Evolutionary conservation across 495 filamentous ascomycete species (phyloP), one percentile per base, ranked within the genome.

Genomic region (Aspergillus nidulans): DNA sequence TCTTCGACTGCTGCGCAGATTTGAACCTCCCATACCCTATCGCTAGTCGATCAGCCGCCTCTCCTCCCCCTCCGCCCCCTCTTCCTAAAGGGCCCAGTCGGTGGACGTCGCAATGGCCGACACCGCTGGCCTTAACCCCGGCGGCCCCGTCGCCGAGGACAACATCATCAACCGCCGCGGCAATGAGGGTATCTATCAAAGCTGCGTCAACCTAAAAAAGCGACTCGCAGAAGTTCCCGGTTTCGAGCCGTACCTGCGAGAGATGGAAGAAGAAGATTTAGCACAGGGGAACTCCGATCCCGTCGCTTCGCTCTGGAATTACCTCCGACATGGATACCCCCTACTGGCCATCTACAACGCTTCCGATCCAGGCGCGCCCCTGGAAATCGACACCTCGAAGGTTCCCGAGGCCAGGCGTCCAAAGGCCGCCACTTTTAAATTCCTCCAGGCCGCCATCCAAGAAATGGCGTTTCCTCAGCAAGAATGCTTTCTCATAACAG

Each of bases 141-240:
- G 79, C 58, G 83, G 79, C 48, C 83, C 81, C 42, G 80, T 91
- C 53, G 84, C 88, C 32, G 87, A 86, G 62, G 80, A 88, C 69
- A 95, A 92, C 67, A 95, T 98, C 70, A 95, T 97, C 76, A 98
- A 97, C 70, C 87, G 88, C 65, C 85, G 82, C 55, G 95, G 91
- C 69, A 92, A 94, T 65, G 87, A 90, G 58, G 96, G 91, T 19
- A 84, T 98, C 26, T 98, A 95, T 64, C 94, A 97, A 70, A 96
- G 92, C 68, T 97, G 95, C 70, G 80, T 94, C 52, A 83, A 85
- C 53, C 75, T 97, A 44, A 87, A 87, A 69, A 82, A 84, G 68
- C 81, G 95, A 53, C 76, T 98, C 51, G 81, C 83, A 32, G 83
- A 86, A 60, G 89, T 98, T 19, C 92, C 92, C 2, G 85, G 79